Evolutionary conservation across 805 yeast species (phyloP).

Genomic region (Saccharomycopsis sp.): DNA sequence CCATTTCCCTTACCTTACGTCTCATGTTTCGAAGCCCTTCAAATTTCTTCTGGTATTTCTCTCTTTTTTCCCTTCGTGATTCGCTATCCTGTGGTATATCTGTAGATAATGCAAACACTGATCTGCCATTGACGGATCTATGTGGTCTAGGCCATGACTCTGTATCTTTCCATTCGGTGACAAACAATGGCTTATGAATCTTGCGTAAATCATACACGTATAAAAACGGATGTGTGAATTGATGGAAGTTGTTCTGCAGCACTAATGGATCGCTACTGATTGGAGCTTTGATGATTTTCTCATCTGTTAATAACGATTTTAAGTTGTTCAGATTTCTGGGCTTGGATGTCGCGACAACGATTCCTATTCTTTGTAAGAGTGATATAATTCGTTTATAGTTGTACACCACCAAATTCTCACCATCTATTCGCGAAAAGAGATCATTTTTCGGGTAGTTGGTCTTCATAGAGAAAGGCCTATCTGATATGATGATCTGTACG

Average conservation of each 20-base stretch:
- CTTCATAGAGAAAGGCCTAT: conserved; percentile 42
- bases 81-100: neutral
- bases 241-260: conserved; percentile 74
- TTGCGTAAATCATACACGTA: conserved; percentile 78
- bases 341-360: neutral
- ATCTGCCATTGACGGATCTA: neutral
- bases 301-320: conserved; percentile 61
- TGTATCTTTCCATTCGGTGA: conserved; percentile 61
- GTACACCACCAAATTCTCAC: neutral
- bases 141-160: neutral
- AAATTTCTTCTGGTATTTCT: neutral
- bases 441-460: conserved; percentile 46
- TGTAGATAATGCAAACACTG: neutral
- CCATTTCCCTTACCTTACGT: neutral
- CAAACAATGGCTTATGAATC: conserved; percentile 70
- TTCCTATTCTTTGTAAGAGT: neutral
- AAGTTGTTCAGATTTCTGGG: neutral
- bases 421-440: conserved; percentile 41
- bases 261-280: conserved; percentile 85
- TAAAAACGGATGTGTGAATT: conserved; percentile 68
- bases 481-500: conserved; percentile 74
- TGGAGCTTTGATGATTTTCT: conserved; percentile 70
- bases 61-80: neutral
- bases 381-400: neutral
- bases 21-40: neutral